Conservation (phyloP, 106 monocot species). For the Chionographis japonica region DNA sequence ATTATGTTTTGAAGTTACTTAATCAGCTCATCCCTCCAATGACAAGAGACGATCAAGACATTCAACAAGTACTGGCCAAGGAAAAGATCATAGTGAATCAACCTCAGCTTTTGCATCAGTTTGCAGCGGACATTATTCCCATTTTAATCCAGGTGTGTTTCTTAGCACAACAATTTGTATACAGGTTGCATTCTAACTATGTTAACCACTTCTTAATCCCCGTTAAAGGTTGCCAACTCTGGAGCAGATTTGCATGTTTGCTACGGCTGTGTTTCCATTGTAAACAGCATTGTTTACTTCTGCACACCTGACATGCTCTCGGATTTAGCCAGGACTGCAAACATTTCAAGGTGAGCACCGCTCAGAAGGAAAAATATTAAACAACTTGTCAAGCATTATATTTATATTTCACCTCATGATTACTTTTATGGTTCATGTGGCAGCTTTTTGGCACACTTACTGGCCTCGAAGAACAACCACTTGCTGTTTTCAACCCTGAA, state of each 20-base stretch:
- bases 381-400: background rate
- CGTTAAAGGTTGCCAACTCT: slow-evolving; percentile 56
- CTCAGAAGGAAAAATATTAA: background rate
- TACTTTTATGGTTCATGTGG: slow-evolving; percentile 5
- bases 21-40: slow-evolving; percentile 59
- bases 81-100: slow-evolving; percentile 56
- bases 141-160: slow-evolving; percentile 56
- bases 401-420: background rate
- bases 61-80: slow-evolving; percentile 46
- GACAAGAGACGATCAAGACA: slow-evolving; percentile 23
- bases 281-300: slow-evolving; percentile 50
- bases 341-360: slow-evolving; percentile 65
- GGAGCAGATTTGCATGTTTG: slow-evolving; percentile 58
- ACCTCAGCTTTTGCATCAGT: slow-evolving; percentile 51
- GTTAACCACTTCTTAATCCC: slow-evolving; percentile 3
- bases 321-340: slow-evolving; percentile 42
- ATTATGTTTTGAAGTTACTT: slow-evolving; percentile 63
- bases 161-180: slow-evolving; percentile 3
- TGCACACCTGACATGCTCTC: slow-evolving; percentile 50
- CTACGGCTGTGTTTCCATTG: slow-evolving; percentile 63
- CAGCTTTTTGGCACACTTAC: slow-evolving; percentile 77
- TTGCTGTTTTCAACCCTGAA: slow-evolving; percentile 51
- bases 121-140: slow-evolving; percentile 61
- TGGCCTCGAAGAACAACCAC: slow-evolving; percentile 61
- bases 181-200: background rate